phyloP scores from a whole-genome alignment of 139 green algal genomes.

The Nannochloris sp. region DNA sequence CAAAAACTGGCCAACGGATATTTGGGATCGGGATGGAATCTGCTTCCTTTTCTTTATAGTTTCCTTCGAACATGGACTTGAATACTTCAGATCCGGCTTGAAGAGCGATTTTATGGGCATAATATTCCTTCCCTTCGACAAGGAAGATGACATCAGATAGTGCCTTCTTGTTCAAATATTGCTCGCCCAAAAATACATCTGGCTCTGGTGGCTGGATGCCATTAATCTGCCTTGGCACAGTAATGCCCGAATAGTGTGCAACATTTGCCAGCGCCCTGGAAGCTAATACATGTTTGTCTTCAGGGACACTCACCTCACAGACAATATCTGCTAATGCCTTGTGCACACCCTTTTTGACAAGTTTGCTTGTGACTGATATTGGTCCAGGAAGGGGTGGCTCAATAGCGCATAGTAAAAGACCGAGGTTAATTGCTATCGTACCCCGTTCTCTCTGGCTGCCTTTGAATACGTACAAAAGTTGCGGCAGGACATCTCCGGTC shows the following conservation, averaged over 20 bases:
- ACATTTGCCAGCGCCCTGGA: conserved; percentile 6
- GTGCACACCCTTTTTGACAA: conserved; percentile 58
- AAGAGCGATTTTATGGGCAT: conserved; percentile 86
- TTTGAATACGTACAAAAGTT: conserved; percentile 70
- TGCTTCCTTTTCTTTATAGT: conserved; percentile 79
- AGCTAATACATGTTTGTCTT: conserved; percentile 13
- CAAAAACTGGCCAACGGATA: conserved; percentile 75
- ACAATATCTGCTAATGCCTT: conserved; percentile 82
- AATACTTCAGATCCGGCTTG: conserved; percentile 85
- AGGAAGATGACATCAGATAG: conserved; percentile 88
- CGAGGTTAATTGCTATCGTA: conserved; percentile 64
- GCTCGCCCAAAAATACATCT: conserved; percentile 54
- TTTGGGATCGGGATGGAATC: conserved; percentile 87
- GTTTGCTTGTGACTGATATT: conserved; percentile 59
- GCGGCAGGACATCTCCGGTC: conserved; percentile 34
- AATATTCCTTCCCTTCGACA: conserved; percentile 80
- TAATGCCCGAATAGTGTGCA: conserved; percentile 7
- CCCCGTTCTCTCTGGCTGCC: conserved; percentile 28
- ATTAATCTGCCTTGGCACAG: not conserved
- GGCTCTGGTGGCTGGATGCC: conserved; percentile 21
- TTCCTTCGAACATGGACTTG: conserved; percentile 86
- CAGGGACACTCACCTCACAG: conserved; percentile 24
- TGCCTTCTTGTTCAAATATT: conserved; percentile 87
- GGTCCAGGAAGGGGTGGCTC: conserved; percentile 6
- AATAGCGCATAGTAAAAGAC: conserved; percentile 53